Evolutionary conservation across 2,329 filamentous ascomycete genomes (phyloP), one percentile per base, ranked within the genome.

Genomic region (Aplosporella prunicola): DNA sequence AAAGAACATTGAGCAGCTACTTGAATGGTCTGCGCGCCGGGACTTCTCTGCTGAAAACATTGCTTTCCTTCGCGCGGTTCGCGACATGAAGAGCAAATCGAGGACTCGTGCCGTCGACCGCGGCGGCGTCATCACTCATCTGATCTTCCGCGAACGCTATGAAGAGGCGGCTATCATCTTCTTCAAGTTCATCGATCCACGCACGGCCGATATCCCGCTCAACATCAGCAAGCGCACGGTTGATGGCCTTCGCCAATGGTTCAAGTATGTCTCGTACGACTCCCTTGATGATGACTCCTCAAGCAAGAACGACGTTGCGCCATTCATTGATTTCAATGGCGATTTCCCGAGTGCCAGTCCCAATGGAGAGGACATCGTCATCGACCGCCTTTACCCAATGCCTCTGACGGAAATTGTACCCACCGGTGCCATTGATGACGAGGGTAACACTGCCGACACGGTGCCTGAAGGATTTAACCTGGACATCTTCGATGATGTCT

Each of bases 31-130:
- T 0, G 77, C 78, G 0, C 63, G 73, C 1, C 67, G 71, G 23
- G 79, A 82, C 47, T 82, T 82, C 50, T 81, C 78, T 0, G 78
- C 77, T 10, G 79, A 83, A 53, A 83, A 83, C 50, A 77, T 82
- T 45, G 71, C 77, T 31, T 82, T 82, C 53, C 57, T 82, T 5
- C 72, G 68, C 7, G 62, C 66, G 26, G 69, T 80, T 7, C 61
- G 66, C 2, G 64, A 69, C 40, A 81, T 74, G 72, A 76, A 72
- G 51, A 47, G 53, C 32, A 38, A 48, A 25, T 63, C n/a, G n/a
- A n/a, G 56, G 50, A 33, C 32, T 10, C 33, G 29, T 37, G 43
- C 43, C 32, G 29, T 38, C 15, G 45, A 43, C 40, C 45, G 9
- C 41, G 41, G 45, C 13, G 35, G 10, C 27, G 38, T 14, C 39